Evolutionary conservation across 73 alveolate species (phyloP).

Genomic region (Stentor coeruleus): DNA sequence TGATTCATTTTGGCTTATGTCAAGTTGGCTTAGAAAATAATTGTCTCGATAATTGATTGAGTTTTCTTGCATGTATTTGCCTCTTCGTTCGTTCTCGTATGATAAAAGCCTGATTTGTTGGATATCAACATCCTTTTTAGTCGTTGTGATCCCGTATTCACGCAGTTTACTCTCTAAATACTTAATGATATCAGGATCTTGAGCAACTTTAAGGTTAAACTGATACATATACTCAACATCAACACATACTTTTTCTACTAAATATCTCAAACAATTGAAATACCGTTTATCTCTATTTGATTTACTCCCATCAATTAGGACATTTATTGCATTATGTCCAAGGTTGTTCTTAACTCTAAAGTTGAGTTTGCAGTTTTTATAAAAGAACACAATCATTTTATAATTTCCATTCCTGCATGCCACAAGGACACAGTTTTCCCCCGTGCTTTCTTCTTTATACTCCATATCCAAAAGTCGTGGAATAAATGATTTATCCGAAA

Average conservation of each 20-base stretch:
- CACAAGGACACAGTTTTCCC: neutral
- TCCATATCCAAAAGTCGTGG: conserved; percentile 6
- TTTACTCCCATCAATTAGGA: neutral
- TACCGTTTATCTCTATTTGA: too few relatives aligned
- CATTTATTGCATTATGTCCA: neutral
- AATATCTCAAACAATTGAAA: neutral
- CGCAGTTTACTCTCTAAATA: neutral
- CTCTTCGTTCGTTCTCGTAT: too few relatives aligned
- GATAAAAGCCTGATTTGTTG: too few relatives aligned
- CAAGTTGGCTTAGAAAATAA: too few relatives aligned
- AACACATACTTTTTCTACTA: neutral
- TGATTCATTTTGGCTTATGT: too few relatives aligned
- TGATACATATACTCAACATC: neutral
- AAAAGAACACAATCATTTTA: neutral
- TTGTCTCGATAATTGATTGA: too few relatives aligned
- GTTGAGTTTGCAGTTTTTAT: neutral
- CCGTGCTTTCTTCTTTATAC: conserved; percentile 8
- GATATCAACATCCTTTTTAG: neutral
- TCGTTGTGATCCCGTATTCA: neutral
- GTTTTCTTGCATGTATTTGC: too few relatives aligned
- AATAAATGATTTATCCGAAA: neutral
- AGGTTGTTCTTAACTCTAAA: neutral
- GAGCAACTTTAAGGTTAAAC: neutral
- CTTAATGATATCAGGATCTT: neutral
- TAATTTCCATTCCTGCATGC: neutral